Conservation (phyloP, 176 grass and related monocot genomes). For the Bolboschoenus planiculmis region DNA sequence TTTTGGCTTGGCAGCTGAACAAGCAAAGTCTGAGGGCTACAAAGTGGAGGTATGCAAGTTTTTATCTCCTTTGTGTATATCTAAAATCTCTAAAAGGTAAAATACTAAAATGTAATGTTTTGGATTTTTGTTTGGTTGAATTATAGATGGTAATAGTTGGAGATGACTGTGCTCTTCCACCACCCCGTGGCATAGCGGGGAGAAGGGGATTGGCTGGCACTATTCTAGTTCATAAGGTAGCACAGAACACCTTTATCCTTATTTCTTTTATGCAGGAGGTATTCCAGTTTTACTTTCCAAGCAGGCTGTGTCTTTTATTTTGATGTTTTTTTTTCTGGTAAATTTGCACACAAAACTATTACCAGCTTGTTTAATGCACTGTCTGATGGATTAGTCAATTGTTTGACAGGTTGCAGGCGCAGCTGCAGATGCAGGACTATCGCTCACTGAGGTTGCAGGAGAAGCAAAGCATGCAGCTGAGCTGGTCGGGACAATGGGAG, state of each 20-base stretch:
- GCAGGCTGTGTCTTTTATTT: not conserved
- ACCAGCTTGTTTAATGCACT: not conserved
- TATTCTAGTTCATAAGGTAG: slow-evolving; percentile 90
- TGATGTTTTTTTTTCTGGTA: not conserved
- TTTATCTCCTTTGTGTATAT: not conserved
- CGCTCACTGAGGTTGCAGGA: slow-evolving; percentile 81
- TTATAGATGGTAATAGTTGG: slow-evolving; percentile 97
- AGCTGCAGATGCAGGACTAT: slow-evolving; percentile 86
- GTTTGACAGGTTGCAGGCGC: slow-evolving; percentile 81
- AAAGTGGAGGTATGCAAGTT: slow-evolving; percentile 75
- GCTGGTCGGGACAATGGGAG: slow-evolving; percentile 92
- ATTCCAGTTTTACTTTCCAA: not conserved
- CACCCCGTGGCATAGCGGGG: slow-evolving; percentile 87
- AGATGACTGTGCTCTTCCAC: slow-evolving; percentile 97
- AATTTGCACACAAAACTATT: not conserved
- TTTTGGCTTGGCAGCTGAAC: slow-evolving; percentile 98
- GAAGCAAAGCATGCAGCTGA: slow-evolving; percentile 93
- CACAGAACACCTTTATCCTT: not conserved
- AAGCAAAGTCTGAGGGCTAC: slow-evolving; percentile 99
- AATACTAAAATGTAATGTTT: not conserved
- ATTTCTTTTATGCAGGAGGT: not conserved
- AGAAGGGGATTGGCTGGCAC: slow-evolving; percentile 97
- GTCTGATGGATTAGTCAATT: not conserved
- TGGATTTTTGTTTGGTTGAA: slow-evolving; percentile 26
- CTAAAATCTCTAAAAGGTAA: not conserved